phyloP scores from a whole-genome alignment of 2,329 filamentous ascomycete genomes.

The Macrophomina pseudophaseolina region DNA sequence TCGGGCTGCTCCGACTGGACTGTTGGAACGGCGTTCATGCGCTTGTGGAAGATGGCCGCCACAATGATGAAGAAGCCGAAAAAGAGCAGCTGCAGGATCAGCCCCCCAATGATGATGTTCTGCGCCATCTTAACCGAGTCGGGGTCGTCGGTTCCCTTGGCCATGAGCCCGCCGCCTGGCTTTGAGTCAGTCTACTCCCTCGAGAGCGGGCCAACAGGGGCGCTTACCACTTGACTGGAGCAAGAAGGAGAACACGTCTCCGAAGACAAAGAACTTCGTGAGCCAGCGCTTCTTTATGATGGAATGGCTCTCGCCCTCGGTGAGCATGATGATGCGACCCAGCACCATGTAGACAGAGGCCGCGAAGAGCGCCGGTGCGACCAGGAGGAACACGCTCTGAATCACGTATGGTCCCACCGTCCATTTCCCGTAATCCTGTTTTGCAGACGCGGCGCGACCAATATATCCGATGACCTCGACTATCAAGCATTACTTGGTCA shows the following conservation, averaged over 20 bases:
- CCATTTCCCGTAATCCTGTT: conserved; percentile 35
- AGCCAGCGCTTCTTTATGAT: conserved; percentile 44
- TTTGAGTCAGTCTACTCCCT: neutral
- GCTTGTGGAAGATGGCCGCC: conserved; percentile 38
- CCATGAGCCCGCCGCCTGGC: conserved; percentile 18
- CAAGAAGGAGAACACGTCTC: conserved; percentile 50
- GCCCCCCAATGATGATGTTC: conserved; percentile 34
- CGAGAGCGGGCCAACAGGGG: neutral
- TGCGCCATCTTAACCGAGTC: neutral
- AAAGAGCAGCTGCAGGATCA: conserved; percentile 41
- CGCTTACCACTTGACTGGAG: conserved; percentile 39
- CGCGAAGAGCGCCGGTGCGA: conserved; percentile 56
- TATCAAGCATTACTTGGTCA: conserved; percentile 31
- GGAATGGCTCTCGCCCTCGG: conserved; percentile 41
- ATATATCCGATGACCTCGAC: conserved; percentile 59
- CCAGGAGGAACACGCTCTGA: conserved; percentile 51
- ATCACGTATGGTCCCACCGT: conserved; percentile 50
- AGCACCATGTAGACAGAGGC: conserved; percentile 53
- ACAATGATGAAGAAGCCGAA: conserved; percentile 40
- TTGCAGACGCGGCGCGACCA: conserved; percentile 42
- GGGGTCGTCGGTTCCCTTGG: neutral
- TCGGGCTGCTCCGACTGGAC: conserved; percentile 1
- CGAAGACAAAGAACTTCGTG: conserved; percentile 49
- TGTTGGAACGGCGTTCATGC: conserved; percentile 9
- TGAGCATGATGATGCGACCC: conserved; percentile 45